Base-by-base conservation (phyloP, 768 basidiomycete species). In the Serendipita sp. region DNA sequence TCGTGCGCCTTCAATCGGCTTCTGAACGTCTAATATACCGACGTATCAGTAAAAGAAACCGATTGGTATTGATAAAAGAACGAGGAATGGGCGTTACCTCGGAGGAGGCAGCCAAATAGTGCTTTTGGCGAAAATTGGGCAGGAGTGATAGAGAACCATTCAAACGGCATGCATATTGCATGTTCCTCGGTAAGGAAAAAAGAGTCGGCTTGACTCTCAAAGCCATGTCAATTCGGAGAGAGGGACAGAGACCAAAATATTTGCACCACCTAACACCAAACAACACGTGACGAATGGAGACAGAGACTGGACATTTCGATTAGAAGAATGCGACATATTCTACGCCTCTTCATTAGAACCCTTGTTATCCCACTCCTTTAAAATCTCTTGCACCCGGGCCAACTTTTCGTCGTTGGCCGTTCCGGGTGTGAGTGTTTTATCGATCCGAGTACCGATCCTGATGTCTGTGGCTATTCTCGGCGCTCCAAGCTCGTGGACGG, bases 391-490 rank as follows among this genome's bases (percentile, higher is more conserved):
- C 5, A 98, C 92, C 28, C 92, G 80, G 60, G 77, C 76, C 16
- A 96, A 80, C 70, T 98, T 97, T 61, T 74, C 75, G 22, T 82
- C 82, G 66, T 96, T 96, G 4, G 86, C 91, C 45, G 80, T 76
- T 3, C 85, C 86, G 0, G 78, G 77, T 3, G 74, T 72, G 17
- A 85, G 78, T 42, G 79, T 75, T 64, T 84, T 81, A 72, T 94
- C 83, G 24, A 81, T 78, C 50, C 94, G 83, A 1, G 95, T 97
- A 44, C 95, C 95, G 61, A 98, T 94, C 28, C 95, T 85, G 64
- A 97, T 88, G 74, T 98, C 94, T 13, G 94, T 95, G 11, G 89
- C 89, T 61, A 93, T 79, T 60, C 86, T 82, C 16, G 82, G 82
- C 0, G 81, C 80, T 24, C 88, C 89, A 70, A 81, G 79, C 0